Conservation (phyloP, 2,329 filamentous ascomycete species). For the Diplocarpon rosae region DNA sequence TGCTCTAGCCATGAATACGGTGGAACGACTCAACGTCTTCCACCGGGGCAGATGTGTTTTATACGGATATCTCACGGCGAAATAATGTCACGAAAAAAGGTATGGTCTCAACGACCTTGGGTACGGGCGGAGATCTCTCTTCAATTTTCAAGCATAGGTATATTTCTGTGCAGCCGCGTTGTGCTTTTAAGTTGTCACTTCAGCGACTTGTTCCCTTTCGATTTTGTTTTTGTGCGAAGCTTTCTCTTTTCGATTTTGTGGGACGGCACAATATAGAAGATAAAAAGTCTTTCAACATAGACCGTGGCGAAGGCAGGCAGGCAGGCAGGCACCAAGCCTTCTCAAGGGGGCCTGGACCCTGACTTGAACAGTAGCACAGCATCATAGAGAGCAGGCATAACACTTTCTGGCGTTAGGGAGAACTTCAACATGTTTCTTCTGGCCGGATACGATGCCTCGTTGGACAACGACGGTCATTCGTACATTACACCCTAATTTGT, state of each 20-base stretch:
- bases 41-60: conserved; percentile 18
- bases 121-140: conserved; percentile 16
- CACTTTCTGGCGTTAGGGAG: conserved; percentile 28
- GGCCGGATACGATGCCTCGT: not conserved
- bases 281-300: conserved; percentile 31
- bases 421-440: conserved; percentile 29
- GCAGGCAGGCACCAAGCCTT: conserved; percentile 8
- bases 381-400: conserved; percentile 23
- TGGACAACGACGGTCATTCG: too few relatives aligned
- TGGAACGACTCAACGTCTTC: conserved; percentile 27
- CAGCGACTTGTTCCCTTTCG: not conserved
- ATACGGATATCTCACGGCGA: conserved; percentile 24
- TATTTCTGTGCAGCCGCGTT: conserved; percentile 5
- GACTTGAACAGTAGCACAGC: conserved; percentile 1
- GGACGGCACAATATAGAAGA: conserved; percentile 13
- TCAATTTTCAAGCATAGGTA: conserved; percentile 5
- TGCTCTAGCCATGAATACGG: conserved; percentile 17
- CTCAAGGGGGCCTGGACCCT: conserved; percentile 10
- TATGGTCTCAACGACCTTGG: conserved; percentile 28
- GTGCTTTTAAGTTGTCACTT: not conserved
- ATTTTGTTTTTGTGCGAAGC: conserved; percentile 11
- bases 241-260: conserved; percentile 14
- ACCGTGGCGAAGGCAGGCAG: conserved; percentile 25
- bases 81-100: conserved; percentile 26
- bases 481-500: too few relatives aligned